Evolutionary conservation across 306 rosid species (phyloP).

Genomic region (Hippophae gyantsensis): DNA sequence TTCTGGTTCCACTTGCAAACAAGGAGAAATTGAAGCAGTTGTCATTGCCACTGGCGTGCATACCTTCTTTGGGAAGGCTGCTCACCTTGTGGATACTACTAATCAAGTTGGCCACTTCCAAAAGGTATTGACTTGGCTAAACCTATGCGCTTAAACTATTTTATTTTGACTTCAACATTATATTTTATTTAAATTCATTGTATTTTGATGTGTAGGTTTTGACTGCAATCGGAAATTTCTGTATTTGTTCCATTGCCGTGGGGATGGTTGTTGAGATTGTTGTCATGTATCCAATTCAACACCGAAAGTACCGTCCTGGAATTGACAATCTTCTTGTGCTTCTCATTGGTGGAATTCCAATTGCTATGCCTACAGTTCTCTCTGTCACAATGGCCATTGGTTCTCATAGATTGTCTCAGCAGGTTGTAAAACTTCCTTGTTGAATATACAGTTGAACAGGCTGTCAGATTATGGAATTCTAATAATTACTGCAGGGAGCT

Average conservation of each 20-base stretch:
- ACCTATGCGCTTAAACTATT: background rate
- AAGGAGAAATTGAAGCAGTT: slow-evolving; percentile 96
- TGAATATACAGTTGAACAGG: slow-evolving; percentile 13
- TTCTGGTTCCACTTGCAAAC: slow-evolving; percentile 97
- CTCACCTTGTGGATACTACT: slow-evolving; percentile 92
- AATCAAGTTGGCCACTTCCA: slow-evolving; percentile 99
- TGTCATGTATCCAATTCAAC: slow-evolving; percentile 97
- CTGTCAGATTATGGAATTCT: slow-evolving; percentile 5
- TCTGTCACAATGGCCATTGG: slow-evolving; percentile 99
- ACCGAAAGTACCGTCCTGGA: slow-evolving; percentile 81
- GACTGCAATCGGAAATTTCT: slow-evolving; percentile 96
- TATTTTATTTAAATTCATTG: slow-evolving; percentile 12
- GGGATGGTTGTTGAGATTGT: slow-evolving; percentile 89
- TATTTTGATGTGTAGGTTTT: slow-evolving; percentile 48
- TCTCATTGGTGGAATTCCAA: slow-evolving; percentile 97
- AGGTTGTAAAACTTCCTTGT: slow-evolving; percentile 42
- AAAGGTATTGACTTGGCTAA: slow-evolving; percentile 39
- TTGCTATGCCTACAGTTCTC: slow-evolving; percentile 98
- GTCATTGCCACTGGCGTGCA: slow-evolving; percentile 98
- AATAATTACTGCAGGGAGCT: slow-evolving; percentile 65
- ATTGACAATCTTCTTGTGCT: slow-evolving; percentile 95
- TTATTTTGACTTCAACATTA: background rate
- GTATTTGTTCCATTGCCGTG: slow-evolving; percentile 90
- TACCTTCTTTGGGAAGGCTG: slow-evolving; percentile 96
- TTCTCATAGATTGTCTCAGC: slow-evolving; percentile 90